Percentiles rank a stretch among this genome's conserved stretches.
Evolutionary conservation across 495 filamentous ascomycete genomes (phyloP).

Genomic region (Penicillium malachiteum): DNA sequence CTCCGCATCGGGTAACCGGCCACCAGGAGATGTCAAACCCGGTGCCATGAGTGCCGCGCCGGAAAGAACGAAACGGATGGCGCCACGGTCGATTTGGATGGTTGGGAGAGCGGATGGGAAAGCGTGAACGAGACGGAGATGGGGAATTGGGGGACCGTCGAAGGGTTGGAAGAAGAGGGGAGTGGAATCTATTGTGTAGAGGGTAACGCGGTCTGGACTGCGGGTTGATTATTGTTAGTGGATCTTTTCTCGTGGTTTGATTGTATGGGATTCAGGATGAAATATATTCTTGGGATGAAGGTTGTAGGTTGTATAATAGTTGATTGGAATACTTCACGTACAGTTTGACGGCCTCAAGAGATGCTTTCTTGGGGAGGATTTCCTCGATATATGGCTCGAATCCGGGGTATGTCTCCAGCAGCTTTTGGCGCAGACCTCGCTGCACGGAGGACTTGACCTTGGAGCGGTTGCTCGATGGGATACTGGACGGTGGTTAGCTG

Average conservation of each 20-base stretch:
- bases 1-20: conserved; percentile 64
- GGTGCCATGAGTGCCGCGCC: conserved; percentile 96
- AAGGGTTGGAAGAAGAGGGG: conserved; percentile 92
- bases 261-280: background rate
- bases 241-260: background rate
- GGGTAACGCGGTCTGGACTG: conserved; percentile 78
- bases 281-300: background rate
- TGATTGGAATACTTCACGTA: conserved; percentile 26
- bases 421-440: conserved; percentile 75
- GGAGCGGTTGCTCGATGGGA: conserved; percentile 75
- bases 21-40: conserved; percentile 79
- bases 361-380: conserved; percentile 93
- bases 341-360: conserved; percentile 87
- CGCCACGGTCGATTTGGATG: conserved; percentile 82
- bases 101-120: conserved; percentile 48
- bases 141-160: conserved; percentile 74
- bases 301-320: background rate
- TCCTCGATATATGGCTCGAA: conserved; percentile 90
- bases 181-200: conserved; percentile 74
- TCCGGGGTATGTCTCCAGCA: conserved; percentile 80
- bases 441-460: conserved; percentile 98
- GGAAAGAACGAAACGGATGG: conserved; percentile 91
- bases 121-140: conserved; percentile 72
- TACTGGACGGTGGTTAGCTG: conserved; percentile 47
- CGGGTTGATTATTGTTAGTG: background rate